These are phyloP conservation scores for Cairneyella variabilis DNA, from an alignment of 495 filamentous ascomycete species.

Conservation along the genomic window DNA sequence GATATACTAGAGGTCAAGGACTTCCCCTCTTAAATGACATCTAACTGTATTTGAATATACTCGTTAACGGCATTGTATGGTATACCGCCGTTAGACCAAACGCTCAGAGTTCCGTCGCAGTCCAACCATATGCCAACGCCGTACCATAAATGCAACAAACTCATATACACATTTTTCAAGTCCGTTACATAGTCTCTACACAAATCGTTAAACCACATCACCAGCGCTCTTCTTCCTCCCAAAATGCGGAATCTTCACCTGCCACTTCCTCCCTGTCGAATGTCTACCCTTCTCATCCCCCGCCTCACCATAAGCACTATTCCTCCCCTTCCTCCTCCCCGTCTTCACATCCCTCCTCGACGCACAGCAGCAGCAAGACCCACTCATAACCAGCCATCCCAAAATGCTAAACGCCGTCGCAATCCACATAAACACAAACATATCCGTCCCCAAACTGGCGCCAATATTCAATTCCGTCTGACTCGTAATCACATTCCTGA, in stretches of 20 bases:
- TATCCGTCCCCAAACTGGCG: constrained; percentile 62
- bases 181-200: no score
- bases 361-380: constrained; percentile 71
- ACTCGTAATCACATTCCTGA: constrained; percentile 65
- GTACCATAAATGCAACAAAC: no score
- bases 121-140: no score
- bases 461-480: constrained; percentile 68
- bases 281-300: constrained; percentile 17
- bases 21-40: no score
- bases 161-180: no score
- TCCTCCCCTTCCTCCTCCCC: constrained; percentile 42
- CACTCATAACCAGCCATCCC: constrained; percentile 66
- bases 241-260: constrained; percentile 8
- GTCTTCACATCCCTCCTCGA: constrained; percentile 54
- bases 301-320: constrained; percentile 30
- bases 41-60: no score
- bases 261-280: background rate
- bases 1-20: no score
- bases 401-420: constrained; percentile 61
- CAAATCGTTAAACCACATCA: no score
- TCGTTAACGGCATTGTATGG: no score
- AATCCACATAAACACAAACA: constrained; percentile 92
- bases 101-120: no score
- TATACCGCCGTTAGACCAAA: no score
- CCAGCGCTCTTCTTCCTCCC: constrained; percentile 17